Evolutionary conservation across 2,329 filamentous ascomycete genomes (phyloP), one percentile per base, ranked within the genome.

Genomic region (Sordariomycetes sp.): DNA sequence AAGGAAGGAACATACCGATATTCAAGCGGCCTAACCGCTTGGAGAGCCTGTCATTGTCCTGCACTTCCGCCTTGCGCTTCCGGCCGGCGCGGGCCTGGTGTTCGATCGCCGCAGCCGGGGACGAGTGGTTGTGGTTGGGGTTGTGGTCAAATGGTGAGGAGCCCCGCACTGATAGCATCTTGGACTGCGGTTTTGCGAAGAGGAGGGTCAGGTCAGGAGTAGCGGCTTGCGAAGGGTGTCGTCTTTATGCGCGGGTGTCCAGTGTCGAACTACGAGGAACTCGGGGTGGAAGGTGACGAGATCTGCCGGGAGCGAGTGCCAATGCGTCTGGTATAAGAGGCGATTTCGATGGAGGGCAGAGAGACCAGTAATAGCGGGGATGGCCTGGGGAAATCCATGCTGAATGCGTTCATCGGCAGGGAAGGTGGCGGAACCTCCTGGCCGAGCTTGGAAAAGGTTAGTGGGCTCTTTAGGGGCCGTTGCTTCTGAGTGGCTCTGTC

Each of bases 1-100:
- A 3, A 20, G 7, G 22, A 62, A 48, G 55, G 54, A 59, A 71
- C 76, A 59, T 82, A 94, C 90, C 88, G 63, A 97, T 74, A 69
- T 92, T 91, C 58, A 97, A 79, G 56, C 89, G 76, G 68, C 90
- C 89, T 70, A 97, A 79, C 63, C 88, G 82, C 76, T 97, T 97
- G 53, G 88, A 87, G 62, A 97, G 80, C 57, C 91, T 86, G 73
- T 95, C 82, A 63, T 82, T 84, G 65, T 82, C 77, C 61, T 81
- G 80, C 16, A 71, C 69, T 57, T 83, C 79, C 59, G 82, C 80
- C 71, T 85, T 86, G 65, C 83, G 74, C 73, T 86, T 87, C 66
- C 77, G 73, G 59, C 34, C 50, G 48, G 50, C 50, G 52, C 28
- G 63, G 32, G 51, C 20, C 28, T 60, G 56, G n/a, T 60, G 53